phyloP scores from a whole-genome alignment of 192 early-diverging fungal genomes.

The Coemansia sp. region DNA sequence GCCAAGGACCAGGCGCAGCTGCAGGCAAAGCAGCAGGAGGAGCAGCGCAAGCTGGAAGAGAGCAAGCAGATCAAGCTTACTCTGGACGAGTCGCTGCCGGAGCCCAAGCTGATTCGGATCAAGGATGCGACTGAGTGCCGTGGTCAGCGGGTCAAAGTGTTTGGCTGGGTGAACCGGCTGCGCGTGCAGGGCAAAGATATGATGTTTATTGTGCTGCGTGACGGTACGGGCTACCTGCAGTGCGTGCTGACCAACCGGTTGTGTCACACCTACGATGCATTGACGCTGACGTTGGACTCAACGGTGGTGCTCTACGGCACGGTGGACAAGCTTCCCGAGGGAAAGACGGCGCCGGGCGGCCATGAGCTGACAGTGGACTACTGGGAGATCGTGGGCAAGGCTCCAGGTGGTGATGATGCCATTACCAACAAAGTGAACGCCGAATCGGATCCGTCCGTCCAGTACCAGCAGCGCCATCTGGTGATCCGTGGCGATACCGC shows the following conservation, averaged over 20 bases:
- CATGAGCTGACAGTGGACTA: conserved; percentile 95
- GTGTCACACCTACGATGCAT: conserved; percentile 93
- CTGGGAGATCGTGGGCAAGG: conserved; percentile 91
- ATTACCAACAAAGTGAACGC: conserved; percentile 86
- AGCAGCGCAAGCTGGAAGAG: conserved; percentile 78
- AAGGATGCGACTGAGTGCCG: conserved; percentile 61
- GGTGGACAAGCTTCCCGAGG: conserved; percentile 83
- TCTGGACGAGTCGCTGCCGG: conserved; percentile 70
- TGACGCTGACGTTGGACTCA: conserved; percentile 90
- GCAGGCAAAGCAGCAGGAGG: conserved; percentile 58
- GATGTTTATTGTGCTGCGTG: conserved; percentile 91
- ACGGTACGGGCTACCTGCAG: conserved; percentile 93
- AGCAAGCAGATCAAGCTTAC: conserved; percentile 77
- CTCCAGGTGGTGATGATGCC: conserved; percentile 92
- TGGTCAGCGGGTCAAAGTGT: conserved; percentile 77
- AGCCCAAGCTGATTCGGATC: conserved; percentile 81
- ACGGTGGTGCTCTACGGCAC: conserved; percentile 87
- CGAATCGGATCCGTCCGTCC: conserved; percentile 83
- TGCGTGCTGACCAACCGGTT: conserved; percentile 84
- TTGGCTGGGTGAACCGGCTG: conserved; percentile 94
- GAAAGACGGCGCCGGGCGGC: conserved; percentile 94
- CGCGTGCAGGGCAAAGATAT: conserved; percentile 97
- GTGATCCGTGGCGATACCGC: conserved; percentile 92
- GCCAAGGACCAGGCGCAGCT: conserved; percentile 63
- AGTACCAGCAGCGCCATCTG: conserved; percentile 93